A percentile compares a stretch with the other conserved stretches of the same genome.
Evolutionary conservation across 2,329 filamentous ascomycete genomes (phyloP).

Genomic region (Alternaria arbusti): DNA sequence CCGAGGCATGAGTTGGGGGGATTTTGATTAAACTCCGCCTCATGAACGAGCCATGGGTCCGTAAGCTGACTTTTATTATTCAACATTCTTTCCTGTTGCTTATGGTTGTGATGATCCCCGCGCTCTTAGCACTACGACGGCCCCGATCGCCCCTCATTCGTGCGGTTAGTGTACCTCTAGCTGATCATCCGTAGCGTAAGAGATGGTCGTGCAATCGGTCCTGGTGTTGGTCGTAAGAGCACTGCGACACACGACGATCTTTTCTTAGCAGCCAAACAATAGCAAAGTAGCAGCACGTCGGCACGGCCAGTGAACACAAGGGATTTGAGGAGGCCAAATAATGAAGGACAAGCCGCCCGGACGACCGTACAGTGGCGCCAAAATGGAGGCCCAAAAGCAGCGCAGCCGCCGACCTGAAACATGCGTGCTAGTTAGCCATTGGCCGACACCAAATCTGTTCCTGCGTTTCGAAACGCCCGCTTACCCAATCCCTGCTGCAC

Average conservation of each 20-base stretch:
- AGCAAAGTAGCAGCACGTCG: background rate
- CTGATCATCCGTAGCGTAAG: background rate
- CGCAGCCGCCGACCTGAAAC: slow-evolving; percentile 24
- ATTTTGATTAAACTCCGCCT: background rate
- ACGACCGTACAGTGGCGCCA: background rate
- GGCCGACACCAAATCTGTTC: slow-evolving; percentile 16
- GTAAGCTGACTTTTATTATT: background rate
- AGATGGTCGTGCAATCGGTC: background rate
- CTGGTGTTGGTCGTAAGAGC: background rate
- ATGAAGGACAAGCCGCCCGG: slow-evolving; percentile 7
- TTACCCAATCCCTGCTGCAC: slow-evolving; percentile 16
- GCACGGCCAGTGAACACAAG: background rate
- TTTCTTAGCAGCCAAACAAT: slow-evolving; percentile 1
- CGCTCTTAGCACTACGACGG: background rate
- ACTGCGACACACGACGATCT: background rate
- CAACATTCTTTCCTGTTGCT: slow-evolving; percentile 1
- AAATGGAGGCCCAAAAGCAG: slow-evolving; percentile 11
- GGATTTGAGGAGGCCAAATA: background rate
- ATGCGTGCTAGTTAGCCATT: slow-evolving; percentile 19
- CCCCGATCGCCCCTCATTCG: background rate
- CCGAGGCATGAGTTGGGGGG: slow-evolving; percentile 1
- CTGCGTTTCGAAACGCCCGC: slow-evolving; percentile 34
- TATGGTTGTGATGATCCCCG: slow-evolving; percentile 6
- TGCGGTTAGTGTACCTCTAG: slow-evolving; percentile 1
- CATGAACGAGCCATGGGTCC: background rate